phyloP scores from a whole-genome alignment of 1,284 basidiomycete species.

The Ustilago xerochloae region DNA sequence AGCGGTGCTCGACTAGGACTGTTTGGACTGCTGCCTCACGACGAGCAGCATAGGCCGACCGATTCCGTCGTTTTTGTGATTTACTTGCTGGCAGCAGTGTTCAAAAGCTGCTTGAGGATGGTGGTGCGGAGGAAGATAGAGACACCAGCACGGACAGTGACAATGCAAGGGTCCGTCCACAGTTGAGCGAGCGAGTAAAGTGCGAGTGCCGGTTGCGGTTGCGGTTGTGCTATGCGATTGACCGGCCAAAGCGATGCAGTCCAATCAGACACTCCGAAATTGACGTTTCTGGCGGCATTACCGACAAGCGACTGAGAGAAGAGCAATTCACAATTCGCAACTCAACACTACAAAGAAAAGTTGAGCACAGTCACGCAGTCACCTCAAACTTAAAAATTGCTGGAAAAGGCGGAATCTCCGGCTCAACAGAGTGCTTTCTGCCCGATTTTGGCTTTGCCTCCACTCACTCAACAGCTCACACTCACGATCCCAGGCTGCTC shows the following conservation, averaged over 20 bases:
- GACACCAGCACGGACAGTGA: not conserved
- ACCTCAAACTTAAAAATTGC: not conserved
- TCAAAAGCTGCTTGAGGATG: not conserved
- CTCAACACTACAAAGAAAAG: not conserved
- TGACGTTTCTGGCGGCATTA: not conserved
- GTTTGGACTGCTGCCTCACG: too few species aligned
- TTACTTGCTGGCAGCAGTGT: not conserved
- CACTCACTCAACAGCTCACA: not conserved
- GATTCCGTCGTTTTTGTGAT: too few species aligned
- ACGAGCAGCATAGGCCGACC: too few species aligned
- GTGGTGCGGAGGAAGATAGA: not conserved
- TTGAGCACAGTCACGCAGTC: not conserved
- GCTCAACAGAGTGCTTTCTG: not conserved
- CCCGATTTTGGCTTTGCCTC: not conserved
- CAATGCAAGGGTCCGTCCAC: conserved; percentile 10
- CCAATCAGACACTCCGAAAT: conserved; percentile 13
- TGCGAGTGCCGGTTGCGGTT: not conserved
- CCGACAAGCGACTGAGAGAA: not conserved
- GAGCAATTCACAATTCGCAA: not conserved
- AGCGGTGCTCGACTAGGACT: too few species aligned
- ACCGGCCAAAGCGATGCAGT: conserved; percentile 1
- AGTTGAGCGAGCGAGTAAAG: not conserved
- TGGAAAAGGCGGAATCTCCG: not conserved
- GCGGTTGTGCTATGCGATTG: too few species aligned
- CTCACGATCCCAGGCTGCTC: too few species aligned